Conservation (phyloP, 2,329 filamentous ascomycete species). For the Trichoderma sp. region DNA sequence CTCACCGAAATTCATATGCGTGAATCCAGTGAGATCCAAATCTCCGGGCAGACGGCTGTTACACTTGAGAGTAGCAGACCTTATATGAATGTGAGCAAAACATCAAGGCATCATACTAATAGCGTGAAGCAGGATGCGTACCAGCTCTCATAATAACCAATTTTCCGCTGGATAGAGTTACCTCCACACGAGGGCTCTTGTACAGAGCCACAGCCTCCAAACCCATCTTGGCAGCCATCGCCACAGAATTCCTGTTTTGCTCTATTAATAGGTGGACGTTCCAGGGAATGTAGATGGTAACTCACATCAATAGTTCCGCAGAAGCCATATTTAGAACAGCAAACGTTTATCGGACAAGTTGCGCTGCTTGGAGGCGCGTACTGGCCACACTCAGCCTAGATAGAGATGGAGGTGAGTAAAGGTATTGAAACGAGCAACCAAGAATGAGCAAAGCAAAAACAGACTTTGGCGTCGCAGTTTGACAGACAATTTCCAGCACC, state of each 20-base stretch:
- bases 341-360: constrained; percentile 28
- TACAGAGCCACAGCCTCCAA: neutral
- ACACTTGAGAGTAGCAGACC: constrained; percentile 36
- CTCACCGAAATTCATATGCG: constrained; percentile 36
- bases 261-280: neutral
- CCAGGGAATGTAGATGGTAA: neutral
- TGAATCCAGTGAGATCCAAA: constrained; percentile 31
- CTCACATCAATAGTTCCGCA: neutral
- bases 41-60: constrained; percentile 30
- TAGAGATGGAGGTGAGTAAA: constrained; percentile 27
- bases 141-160: neutral
- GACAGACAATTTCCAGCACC: constrained; percentile 30
- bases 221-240: neutral
- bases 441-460: constrained; percentile 29
- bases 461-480: constrained; percentile 35
- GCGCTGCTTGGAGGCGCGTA: constrained; percentile 16
- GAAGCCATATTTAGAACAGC: neutral
- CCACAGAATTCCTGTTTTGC: neutral
- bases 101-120: neutral
- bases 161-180: neutral
- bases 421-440: constrained; percentile 17
- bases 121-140: neutral
- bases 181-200: neutral
- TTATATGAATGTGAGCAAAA: neutral
- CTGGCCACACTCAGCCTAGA: constrained; percentile 30